Conservation (phyloP, 371 early-diverging fungal species). For the Mucor irregularis region DNA sequence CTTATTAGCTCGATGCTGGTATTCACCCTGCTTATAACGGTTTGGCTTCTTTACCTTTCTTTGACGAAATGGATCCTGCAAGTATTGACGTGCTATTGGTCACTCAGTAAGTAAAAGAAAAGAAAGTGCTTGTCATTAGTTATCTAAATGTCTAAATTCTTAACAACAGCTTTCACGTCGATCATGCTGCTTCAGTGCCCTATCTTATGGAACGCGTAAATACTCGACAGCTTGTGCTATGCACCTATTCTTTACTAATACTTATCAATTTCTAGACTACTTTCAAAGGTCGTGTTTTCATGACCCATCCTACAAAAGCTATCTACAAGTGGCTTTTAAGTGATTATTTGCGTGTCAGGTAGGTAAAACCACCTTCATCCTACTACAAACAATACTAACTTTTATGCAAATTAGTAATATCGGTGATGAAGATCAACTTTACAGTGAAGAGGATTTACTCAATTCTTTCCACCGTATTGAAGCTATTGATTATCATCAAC, state of each 20-base stretch:
- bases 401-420: conserved; percentile 65
- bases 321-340: conserved; percentile 98
- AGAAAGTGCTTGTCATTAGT: neutral
- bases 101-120: conserved; percentile 74
- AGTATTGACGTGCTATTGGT: conserved; percentile 95
- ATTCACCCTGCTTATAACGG: conserved; percentile 99
- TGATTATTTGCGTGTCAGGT: conserved; percentile 97
- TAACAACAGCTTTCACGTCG: conserved; percentile 99
- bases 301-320: conserved; percentile 99
- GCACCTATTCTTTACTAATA: neutral
- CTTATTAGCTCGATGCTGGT: conserved; percentile 94
- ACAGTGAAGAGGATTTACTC: conserved; percentile 93
- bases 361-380: neutral
- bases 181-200: conserved; percentile 99
- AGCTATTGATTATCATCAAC: conserved; percentile 98
- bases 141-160: neutral
- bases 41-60: conserved; percentile 96
- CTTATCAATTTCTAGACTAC: conserved; percentile 67
- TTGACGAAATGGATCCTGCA: conserved; percentile 96
- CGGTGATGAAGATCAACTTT: conserved; percentile 90
- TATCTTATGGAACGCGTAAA: conserved; percentile 96
- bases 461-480: conserved; percentile 95
- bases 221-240: neutral
- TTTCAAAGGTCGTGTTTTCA: conserved; percentile 98
- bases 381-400: neutral